Evolutionary conservation across 345 rosid genomes (phyloP).

Genomic region (Sonneratia alba): DNA sequence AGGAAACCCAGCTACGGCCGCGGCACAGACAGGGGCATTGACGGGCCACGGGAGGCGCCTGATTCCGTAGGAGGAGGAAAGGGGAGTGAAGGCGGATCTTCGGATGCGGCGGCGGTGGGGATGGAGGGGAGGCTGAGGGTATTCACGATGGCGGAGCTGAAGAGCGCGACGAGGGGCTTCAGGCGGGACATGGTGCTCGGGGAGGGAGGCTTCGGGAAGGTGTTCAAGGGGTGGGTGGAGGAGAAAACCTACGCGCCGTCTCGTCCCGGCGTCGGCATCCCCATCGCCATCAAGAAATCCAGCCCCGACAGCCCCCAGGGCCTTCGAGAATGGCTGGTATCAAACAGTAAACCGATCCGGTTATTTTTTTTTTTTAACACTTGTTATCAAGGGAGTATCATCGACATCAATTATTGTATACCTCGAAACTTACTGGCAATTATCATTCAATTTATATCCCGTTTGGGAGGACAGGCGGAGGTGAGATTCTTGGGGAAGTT

Average conservation of each 20-base stretch:
- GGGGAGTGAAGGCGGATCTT: background rate
- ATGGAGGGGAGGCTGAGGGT: slow-evolving; percentile 28
- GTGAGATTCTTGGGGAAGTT: too few relatives aligned
- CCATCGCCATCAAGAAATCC: too few relatives aligned
- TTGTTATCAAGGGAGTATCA: too few relatives aligned
- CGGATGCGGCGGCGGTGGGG: background rate
- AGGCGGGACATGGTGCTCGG: slow-evolving; percentile 60
- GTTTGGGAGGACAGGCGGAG: too few relatives aligned
- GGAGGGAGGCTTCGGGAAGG: slow-evolving; percentile 90
- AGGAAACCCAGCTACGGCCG: background rate
- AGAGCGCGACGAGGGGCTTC: slow-evolving; percentile 64
- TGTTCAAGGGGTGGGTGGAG: slow-evolving; percentile 82
- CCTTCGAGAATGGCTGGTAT: too few relatives aligned
- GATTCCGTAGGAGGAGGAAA: background rate
- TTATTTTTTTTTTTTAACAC: too few relatives aligned
- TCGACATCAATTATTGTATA: too few relatives aligned
- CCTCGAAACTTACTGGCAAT: too few relatives aligned
- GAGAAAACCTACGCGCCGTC: slow-evolving; percentile 51
- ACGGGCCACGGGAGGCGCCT: background rate
- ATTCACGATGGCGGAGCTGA: slow-evolving; percentile 48
- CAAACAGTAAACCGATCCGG: too few relatives aligned
- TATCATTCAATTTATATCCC: too few relatives aligned
- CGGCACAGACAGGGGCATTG: background rate
- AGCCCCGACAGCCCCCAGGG: too few relatives aligned
- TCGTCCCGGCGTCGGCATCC: slow-evolving; percentile 29